Evolutionary conservation across 345 rosid species (phyloP), one percentile per base, ranked within the genome.

Genomic region (Eutrema yunnanense): DNA sequence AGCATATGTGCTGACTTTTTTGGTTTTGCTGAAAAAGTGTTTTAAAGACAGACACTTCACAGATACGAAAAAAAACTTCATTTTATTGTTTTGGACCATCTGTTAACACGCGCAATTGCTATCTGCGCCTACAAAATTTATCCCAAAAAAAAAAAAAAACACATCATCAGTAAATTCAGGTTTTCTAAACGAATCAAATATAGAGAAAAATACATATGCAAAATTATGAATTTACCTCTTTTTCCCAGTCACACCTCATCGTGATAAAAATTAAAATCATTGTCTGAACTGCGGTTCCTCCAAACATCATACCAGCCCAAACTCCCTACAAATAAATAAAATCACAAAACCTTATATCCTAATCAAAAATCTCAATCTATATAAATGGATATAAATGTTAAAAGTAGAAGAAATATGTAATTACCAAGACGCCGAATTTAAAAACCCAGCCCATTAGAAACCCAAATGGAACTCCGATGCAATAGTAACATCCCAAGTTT

Each of bases 401-500:
- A 27, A 22, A 22, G 26, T 9, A 14, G 4, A 9, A 32, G 22
- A 9, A n/a, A 3, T 8, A n/a, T 38, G 67, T 47, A 11, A 69
- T 0, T 84, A 91, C 98, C 96, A 84, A 76, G 14, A 92, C 99
- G 1, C 97, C 97, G 4, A 71, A 79, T 48, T 92, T 8, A 29
- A 92, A 88, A 52, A 12, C 76, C 99, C 99, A 95, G 4, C 99
- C 97, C 96, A 92, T 95, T n/a, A 87, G 7, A 59, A 88, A 82
- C 38, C 99, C 97, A 29, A 95, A 75, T 0, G 99, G 99, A 42
- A 82, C 82, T 0, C 99, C 99, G 30, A 92, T 66, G 60, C 80
- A 42, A 74, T 95, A 95, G 52, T 88, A 92, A 81, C 96, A 88
- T n/a, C 96, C 97, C 71, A 95, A 77, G 79, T 94, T 95, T 71